These are phyloP conservation scores for Lepidium didymum DNA, from an alignment of 345 rosid genomes.

Conservation along the genomic window DNA sequence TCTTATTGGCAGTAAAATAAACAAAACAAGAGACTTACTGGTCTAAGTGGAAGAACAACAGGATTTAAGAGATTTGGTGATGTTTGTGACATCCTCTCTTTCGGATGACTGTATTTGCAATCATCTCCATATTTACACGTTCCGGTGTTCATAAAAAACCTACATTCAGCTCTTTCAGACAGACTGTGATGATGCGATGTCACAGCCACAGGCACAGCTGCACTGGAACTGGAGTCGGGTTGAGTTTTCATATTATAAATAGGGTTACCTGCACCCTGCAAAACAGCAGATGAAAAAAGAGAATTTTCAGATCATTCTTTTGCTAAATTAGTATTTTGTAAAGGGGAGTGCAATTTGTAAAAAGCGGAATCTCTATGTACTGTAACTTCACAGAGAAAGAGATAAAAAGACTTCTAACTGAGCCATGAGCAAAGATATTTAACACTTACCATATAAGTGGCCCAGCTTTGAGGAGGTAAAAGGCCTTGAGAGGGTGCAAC, in stretches of 20 bases:
- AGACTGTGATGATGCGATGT: constrained; percentile 35
- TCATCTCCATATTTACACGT: constrained; percentile 74
- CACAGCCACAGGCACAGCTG: constrained; percentile 31
- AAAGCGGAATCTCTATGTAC: not conserved
- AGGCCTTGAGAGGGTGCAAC: constrained; percentile 55
- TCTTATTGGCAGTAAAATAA: not conserved
- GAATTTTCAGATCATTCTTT: not conserved
- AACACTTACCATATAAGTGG: constrained; percentile 53
- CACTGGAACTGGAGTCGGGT: constrained; percentile 45
- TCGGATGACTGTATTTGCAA: constrained; percentile 83
- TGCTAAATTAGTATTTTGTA: not conserved
- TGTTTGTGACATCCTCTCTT: constrained; percentile 49
- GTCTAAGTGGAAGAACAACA: constrained; percentile 56
- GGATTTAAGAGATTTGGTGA: constrained; percentile 30
- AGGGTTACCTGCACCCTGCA: constrained; percentile 39
- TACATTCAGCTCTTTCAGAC: constrained; percentile 71
- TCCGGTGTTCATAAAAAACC: constrained; percentile 65
- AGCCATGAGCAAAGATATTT: not conserved
- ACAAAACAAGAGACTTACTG: constrained; percentile 39
- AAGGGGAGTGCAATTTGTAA: not conserved
- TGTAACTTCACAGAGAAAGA: not conserved
- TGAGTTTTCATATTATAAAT: constrained; percentile 40
- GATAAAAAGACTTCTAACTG: not conserved
- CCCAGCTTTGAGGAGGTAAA: constrained; percentile 57
- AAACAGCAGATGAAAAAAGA: not conserved